These are phyloP conservation scores for Adansonia rubrostipa DNA, from an alignment of 441 rosid genomes.

Conservation along the genomic window DNA sequence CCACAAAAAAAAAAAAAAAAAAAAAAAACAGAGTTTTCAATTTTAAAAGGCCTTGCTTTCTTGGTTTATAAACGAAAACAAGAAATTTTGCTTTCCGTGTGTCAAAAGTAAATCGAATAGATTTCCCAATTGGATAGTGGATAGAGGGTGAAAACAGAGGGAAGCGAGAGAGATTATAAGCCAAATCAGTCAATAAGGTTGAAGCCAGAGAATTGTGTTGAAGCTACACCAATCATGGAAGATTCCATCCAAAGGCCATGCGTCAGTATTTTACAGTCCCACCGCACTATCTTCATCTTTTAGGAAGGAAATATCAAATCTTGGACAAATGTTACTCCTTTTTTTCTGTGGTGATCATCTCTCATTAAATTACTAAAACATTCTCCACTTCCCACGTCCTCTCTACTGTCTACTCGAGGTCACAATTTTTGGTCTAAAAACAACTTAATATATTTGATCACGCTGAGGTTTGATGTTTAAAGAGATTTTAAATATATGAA, in stretches of 20 bases:
- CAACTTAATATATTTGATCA: too few relatives aligned
- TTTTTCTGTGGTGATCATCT: conserved; percentile 20
- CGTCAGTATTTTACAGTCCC: conserved; percentile 30
- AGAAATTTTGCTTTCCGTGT: background rate
- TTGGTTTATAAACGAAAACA: background rate
- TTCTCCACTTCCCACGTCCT: too few relatives aligned
- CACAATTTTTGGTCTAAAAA: too few relatives aligned
- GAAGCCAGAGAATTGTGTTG: conserved; percentile 1
- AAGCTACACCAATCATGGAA: conserved; percentile 38
- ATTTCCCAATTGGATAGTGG: background rate
- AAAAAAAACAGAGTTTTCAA: background rate
- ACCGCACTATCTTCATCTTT: background rate
- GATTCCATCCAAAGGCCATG: conserved; percentile 37
- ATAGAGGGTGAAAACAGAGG: background rate
- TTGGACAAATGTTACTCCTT: background rate
- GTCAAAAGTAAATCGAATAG: background rate
- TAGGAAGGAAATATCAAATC: conserved; percentile 29
- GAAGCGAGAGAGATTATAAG: background rate
- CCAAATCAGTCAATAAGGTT: background rate
- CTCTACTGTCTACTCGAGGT: too few relatives aligned
- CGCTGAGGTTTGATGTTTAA: too few relatives aligned
- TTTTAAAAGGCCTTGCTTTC: background rate
- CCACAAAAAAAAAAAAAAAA: background rate
- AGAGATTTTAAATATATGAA: too few relatives aligned
- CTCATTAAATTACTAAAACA: background rate